phyloP scores from a whole-genome alignment of 2,329 filamentous ascomycete genomes.

The Botryotinia narcissicola region DNA sequence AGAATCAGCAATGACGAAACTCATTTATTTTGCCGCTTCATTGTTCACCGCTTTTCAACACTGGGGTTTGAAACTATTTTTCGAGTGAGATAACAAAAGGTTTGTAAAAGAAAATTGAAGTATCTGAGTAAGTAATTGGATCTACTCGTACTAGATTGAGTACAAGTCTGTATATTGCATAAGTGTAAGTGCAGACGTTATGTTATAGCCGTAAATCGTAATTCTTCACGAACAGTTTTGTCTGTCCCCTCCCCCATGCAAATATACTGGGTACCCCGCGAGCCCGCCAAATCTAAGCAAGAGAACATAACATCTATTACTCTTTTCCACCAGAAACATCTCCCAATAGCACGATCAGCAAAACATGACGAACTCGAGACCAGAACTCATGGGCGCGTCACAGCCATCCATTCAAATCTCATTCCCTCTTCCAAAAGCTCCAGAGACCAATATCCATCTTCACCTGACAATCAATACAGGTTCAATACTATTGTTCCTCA shows the following conservation, averaged over 20 bases:
- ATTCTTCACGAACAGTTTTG: background rate
- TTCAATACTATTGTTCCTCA: constrained; percentile 59
- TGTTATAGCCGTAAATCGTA: background rate
- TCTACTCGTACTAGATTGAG: background rate
- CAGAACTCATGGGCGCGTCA: background rate
- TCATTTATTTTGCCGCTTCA: constrained; percentile 13
- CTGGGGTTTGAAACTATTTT: background rate
- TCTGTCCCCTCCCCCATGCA: background rate
- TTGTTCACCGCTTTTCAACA: constrained; percentile 4
- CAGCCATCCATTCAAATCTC: constrained; percentile 47
- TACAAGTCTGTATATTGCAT: background rate
- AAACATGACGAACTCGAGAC: background rate
- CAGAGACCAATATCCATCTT: constrained; percentile 60
- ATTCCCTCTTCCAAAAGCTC: constrained; percentile 57
- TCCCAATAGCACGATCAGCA: constrained; percentile 3
- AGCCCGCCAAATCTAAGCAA: background rate
- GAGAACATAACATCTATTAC: background rate
- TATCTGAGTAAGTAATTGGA: background rate
- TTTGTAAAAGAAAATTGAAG: background rate
- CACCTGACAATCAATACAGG: constrained; percentile 58
- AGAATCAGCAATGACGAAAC: constrained; percentile 14
- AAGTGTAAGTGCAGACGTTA: background rate
- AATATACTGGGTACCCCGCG: background rate
- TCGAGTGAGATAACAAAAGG: background rate
- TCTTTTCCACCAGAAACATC: background rate